Evolutionary conservation across 306 rosid genomes (phyloP).

Genomic region (Oemleria cerasiformis): DNA sequence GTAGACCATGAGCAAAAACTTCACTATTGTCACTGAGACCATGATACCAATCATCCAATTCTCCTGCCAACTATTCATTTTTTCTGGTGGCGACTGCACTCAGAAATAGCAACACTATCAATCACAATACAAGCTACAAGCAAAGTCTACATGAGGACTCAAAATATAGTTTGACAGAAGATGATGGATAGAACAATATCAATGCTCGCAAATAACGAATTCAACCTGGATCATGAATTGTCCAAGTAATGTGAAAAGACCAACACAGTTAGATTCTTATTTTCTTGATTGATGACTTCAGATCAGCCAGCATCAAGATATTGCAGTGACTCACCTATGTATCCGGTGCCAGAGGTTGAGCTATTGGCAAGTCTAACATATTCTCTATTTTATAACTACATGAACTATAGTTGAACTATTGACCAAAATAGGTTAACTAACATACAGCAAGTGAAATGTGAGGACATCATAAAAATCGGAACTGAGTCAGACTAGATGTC

Average conservation of each 20-base stretch:
- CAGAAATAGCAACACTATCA: neutral
- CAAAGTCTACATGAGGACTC: neutral
- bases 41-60: slow-evolving; percentile 69
- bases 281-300: neutral
- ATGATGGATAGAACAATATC: neutral
- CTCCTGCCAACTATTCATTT: slow-evolving; percentile 31
- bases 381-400: neutral
- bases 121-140: neutral
- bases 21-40: slow-evolving; percentile 66
- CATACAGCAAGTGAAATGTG: neutral
- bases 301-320: neutral
- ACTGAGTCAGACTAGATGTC: too few species aligned
- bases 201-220: neutral
- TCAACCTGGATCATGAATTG: neutral
- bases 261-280: neutral
- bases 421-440: neutral
- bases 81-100: slow-evolving; percentile 30
- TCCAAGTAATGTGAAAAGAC: neutral
- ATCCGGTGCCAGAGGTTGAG: neutral
- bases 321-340: neutral
- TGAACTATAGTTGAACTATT: neutral
- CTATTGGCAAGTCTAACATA: neutral
- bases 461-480: neutral
- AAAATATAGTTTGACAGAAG: neutral
- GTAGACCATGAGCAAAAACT: slow-evolving; percentile 69